These are phyloP conservation scores for Bipolaris gigantea DNA, from an alignment of 2,329 filamentous ascomycete species.

Conservation along the genomic window DNA sequence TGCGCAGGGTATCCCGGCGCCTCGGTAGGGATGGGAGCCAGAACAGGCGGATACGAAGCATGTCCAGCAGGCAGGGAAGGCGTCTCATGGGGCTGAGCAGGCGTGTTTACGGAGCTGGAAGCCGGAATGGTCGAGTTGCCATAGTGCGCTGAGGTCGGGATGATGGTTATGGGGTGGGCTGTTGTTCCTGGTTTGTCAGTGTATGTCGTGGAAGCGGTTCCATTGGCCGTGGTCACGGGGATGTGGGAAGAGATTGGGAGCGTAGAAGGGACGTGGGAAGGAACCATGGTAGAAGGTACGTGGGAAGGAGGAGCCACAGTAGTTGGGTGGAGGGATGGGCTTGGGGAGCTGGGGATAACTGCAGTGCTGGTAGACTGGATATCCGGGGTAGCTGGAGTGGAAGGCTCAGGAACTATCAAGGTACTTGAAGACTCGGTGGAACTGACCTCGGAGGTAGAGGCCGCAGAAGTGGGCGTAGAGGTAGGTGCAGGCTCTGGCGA, in stretches of 20 bases:
- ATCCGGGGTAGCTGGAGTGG: neutral
- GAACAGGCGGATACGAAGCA: neutral
- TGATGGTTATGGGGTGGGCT: neutral
- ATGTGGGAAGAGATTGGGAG: constrained; percentile 3
- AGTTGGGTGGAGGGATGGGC: neutral
- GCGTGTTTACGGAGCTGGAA: neutral
- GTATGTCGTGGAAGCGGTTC: neutral
- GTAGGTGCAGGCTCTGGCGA: too few relatives aligned
- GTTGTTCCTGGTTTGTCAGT: constrained; percentile 2
- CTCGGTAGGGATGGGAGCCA: constrained; percentile 1
- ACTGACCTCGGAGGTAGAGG: neutral
- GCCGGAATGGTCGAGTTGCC: constrained; percentile 6
- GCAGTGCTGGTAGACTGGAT: neutral
- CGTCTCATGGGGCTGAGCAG: constrained; percentile 6
- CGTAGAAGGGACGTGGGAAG: neutral
- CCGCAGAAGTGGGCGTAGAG: neutral
- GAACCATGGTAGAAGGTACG: neutral
- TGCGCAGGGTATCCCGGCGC: constrained; percentile 2
- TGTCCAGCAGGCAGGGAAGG: neutral
- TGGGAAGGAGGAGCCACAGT: constrained; percentile 5
- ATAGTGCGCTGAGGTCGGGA: constrained; percentile 1
- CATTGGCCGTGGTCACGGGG: constrained; percentile 1
- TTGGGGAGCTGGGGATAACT: too few relatives aligned
- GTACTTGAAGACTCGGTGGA: constrained; percentile 1
- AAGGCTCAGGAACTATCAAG: neutral